These are phyloP conservation scores for Microdochium trichocladiopsis DNA, from an alignment of 2,329 filamentous ascomycete genomes.

Conservation along the genomic window DNA sequence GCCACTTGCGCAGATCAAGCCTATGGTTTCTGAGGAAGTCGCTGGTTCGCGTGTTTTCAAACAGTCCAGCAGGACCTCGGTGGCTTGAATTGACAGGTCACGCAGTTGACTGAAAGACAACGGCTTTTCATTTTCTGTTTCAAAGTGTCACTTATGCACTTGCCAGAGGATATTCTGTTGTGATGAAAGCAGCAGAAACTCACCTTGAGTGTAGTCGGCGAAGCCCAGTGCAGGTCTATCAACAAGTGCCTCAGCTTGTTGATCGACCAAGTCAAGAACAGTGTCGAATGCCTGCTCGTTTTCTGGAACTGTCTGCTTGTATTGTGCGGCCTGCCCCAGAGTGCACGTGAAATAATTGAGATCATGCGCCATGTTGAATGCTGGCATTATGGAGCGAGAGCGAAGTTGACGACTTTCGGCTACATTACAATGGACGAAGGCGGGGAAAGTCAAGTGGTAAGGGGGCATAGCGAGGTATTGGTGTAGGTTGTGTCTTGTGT, in stretches of 20 bases:
- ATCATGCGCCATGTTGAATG: slow-evolving; percentile 1
- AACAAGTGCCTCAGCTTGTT: slow-evolving; percentile 30
- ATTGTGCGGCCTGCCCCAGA: slow-evolving; percentile 42
- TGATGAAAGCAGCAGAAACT: background rate
- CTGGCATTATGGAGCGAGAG: too few species aligned
- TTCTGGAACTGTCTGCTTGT: slow-evolving; percentile 15
- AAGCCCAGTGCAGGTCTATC: slow-evolving; percentile 42
- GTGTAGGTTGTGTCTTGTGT: too few species aligned
- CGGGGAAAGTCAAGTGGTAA: too few species aligned
- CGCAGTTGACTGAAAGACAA: slow-evolving; percentile 21
- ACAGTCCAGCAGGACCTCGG: slow-evolving; percentile 11
- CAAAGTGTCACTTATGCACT: background rate
- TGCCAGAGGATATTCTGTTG: too few species aligned
- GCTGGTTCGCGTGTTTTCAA: background rate
- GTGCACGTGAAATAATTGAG: slow-evolving; percentile 55
- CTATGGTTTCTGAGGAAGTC: slow-evolving; percentile 25
- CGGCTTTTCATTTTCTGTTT: background rate
- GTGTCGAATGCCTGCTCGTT: slow-evolving; percentile 29
- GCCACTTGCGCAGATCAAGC: slow-evolving; percentile 48
- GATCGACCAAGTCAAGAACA: slow-evolving; percentile 41
- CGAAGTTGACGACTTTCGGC: too few species aligned
- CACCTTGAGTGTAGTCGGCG: slow-evolving; percentile 17
- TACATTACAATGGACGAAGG: too few species aligned
- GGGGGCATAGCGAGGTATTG: too few species aligned
- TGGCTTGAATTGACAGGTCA: slow-evolving; percentile 24